phyloP scores from a whole-genome alignment of 805 yeast genomes.

The Debaryomyces maramus region DNA sequence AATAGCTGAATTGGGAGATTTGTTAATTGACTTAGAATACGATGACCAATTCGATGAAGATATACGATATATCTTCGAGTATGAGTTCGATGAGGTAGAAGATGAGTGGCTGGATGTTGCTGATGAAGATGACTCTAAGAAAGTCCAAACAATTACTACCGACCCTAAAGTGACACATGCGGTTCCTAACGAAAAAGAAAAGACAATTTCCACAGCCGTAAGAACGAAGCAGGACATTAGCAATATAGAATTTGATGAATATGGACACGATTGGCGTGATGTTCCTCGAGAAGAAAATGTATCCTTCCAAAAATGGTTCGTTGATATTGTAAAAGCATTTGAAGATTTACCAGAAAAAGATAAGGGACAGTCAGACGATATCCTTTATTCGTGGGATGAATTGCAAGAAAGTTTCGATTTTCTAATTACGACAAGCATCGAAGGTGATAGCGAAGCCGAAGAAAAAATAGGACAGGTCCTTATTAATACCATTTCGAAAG shows the following conservation, averaged over 20 bases:
- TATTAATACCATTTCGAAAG: conserved; percentile 52
- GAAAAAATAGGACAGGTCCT: conserved; percentile 37
- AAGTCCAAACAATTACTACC: conserved; percentile 7
- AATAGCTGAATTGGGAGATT: conserved; percentile 48
- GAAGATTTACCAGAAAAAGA: conserved; percentile 13
- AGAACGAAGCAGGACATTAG: conserved; percentile 17
- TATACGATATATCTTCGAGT: conserved; percentile 58
- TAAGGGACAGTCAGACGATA: conserved; percentile 25
- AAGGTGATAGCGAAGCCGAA: conserved; percentile 23
- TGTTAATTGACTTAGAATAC: conserved; percentile 54
- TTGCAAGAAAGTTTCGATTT: conserved; percentile 23
- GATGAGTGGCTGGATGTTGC: conserved; percentile 17
- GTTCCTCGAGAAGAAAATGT: conserved; percentile 61
- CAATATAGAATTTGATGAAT: conserved; percentile 51
- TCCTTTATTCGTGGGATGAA: conserved; percentile 27
- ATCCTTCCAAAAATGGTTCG: conserved; percentile 19
- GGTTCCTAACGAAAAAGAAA: background rate
- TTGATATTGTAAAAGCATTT: conserved; percentile 15
- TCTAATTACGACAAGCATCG: conserved; percentile 25
- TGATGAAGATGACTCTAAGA: conserved; percentile 12
- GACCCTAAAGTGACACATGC: conserved; percentile 6
- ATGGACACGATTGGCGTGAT: conserved; percentile 73
- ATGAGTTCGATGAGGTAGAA: conserved; percentile 42
- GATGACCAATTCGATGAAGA: conserved; percentile 73
- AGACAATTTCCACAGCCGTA: conserved; percentile 15